Evolutionary conservation across 352 stramenopile species (phyloP), one percentile per base, ranked within the genome.

Genomic region (Globisporangium camurandrum): DNA sequence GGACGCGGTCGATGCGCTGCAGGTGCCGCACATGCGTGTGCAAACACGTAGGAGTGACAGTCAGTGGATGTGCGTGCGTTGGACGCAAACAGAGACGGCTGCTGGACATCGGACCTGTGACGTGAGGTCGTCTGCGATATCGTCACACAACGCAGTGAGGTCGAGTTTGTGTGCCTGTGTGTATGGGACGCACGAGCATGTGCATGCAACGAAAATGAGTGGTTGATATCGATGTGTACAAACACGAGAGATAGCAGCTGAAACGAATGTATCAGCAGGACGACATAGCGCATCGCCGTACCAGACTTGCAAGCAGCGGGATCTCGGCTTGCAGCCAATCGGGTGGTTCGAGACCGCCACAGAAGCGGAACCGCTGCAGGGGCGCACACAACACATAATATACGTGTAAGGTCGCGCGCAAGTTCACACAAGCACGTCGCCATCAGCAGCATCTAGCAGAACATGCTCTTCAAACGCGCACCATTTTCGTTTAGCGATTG

Each of bases 361-460:
- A 43, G n/a, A 43, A 43, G 16, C 38, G 38, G 38, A 43, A 43
- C 1, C 38, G 38, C 38, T 43, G 38, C n/a, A n/a, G n/a, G n/a
- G n/a, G n/a, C n/a, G n/a, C n/a, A n/a, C n/a, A n/a, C n/a, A n/a
- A n/a, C n/a, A n/a, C n/a, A n/a, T n/a, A n/a, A n/a, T n/a, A n/a
- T n/a, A n/a, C n/a, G n/a, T n/a, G n/a, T n/a, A n/a, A n/a, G n/a
- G n/a, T n/a, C n/a, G n/a, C n/a, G n/a, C n/a, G n/a, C n/a, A n/a
- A n/a, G n/a, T n/a, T n/a, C n/a, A n/a, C n/a, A n/a, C n/a, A n/a
- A n/a, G n/a, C n/a, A n/a, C n/a, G n/a, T n/a, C n/a, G n/a, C n/a
- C n/a, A n/a, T n/a, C n/a, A n/a, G n/a, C n/a, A n/a, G n/a, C n/a
- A n/a, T n/a, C n/a, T n/a, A n/a, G n/a, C n/a, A n/a, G n/a, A n/a